Evolutionary conservation across 345 rosid species (phyloP).

Genomic region (Ricinus communis): DNA sequence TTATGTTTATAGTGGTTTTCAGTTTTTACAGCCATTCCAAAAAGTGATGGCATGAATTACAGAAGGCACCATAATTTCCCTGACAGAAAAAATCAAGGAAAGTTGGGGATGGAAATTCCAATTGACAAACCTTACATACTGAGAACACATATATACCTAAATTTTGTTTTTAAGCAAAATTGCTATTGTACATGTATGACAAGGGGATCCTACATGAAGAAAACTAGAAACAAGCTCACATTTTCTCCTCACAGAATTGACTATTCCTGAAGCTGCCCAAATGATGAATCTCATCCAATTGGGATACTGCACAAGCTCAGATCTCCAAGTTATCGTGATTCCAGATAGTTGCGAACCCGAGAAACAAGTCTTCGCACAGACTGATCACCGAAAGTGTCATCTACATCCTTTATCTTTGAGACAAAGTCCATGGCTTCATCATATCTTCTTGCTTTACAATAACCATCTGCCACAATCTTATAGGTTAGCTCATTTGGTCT

Average conservation of each 20-base stretch:
- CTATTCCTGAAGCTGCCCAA: background rate
- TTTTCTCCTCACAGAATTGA: background rate
- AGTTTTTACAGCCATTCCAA: background rate
- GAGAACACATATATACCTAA: background rate
- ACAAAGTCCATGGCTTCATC: constrained; percentile 80
- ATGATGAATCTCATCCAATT: background rate
- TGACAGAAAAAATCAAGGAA: background rate
- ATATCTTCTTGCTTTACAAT: constrained; percentile 63
- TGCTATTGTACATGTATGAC: background rate
- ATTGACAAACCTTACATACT: background rate
- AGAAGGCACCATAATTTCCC: background rate
- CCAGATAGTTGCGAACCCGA: constrained; percentile 49
- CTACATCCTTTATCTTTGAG: constrained; percentile 55
- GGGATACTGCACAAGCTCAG: constrained; percentile 18
- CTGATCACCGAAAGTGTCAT: constrained; percentile 49
- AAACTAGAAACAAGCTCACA: background rate
- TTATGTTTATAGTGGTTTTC: background rate
- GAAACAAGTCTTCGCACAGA: constrained; percentile 56
- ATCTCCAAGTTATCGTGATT: constrained; percentile 28
- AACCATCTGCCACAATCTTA: constrained; percentile 82
- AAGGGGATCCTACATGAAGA: background rate
- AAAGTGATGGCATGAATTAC: background rate
- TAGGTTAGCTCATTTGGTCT: constrained; percentile 80
- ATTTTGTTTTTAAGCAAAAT: background rate
- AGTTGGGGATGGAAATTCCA: constrained; percentile 2